Evolutionary conservation across 202 grass and related monocot genomes (phyloP).

Genomic region (Digitaria exilis): DNA sequence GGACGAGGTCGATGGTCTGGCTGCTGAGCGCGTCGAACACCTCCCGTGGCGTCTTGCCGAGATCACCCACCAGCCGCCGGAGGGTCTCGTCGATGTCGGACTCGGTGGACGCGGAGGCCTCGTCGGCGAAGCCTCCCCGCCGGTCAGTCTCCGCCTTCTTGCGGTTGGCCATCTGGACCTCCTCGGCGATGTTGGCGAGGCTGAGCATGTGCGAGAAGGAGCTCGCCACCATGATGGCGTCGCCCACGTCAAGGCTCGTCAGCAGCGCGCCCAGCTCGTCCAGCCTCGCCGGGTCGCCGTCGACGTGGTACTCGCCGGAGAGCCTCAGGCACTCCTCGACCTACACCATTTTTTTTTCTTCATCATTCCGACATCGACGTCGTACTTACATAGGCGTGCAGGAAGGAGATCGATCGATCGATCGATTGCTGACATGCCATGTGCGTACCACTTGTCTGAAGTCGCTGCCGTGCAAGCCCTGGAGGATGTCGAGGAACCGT

Average conservation of each 20-base stretch:
- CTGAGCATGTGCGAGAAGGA: constrained; percentile 89
- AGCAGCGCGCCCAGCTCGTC: constrained; percentile 56
- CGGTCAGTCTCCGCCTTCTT: constrained; percentile 45
- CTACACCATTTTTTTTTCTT: constrained; percentile 33
- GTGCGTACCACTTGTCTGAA: constrained; percentile 58
- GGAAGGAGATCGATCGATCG: no score
- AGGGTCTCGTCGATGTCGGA: constrained; percentile 83
- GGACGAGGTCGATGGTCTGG: constrained; percentile 80
- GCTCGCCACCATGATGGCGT: constrained; percentile 69
- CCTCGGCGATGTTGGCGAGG: constrained; percentile 81
- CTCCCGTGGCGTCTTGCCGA: constrained; percentile 65
- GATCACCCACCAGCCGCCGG: constrained; percentile 52
- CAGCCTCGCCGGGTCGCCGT: constrained; percentile 41
- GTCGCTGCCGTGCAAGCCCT: constrained; percentile 58
- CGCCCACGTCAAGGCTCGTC: constrained; percentile 61
- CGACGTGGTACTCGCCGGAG: constrained; percentile 58
- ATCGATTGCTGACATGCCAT: no score
- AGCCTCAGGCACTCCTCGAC: constrained; percentile 76
- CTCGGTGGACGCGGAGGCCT: constrained; percentile 68
- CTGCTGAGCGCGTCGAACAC: constrained; percentile 72
- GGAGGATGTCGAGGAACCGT: constrained; percentile 68
- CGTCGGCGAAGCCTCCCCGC: constrained; percentile 62
- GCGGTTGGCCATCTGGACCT: constrained; percentile 68
- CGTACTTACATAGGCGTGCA: no score
- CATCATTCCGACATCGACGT: background rate